A percentile compares a stretch with the other conserved stretches of the same genome.
Evolutionary conservation across 805 yeast species (phyloP).

Genomic region (Saturnispora serradocipensis): DNA sequence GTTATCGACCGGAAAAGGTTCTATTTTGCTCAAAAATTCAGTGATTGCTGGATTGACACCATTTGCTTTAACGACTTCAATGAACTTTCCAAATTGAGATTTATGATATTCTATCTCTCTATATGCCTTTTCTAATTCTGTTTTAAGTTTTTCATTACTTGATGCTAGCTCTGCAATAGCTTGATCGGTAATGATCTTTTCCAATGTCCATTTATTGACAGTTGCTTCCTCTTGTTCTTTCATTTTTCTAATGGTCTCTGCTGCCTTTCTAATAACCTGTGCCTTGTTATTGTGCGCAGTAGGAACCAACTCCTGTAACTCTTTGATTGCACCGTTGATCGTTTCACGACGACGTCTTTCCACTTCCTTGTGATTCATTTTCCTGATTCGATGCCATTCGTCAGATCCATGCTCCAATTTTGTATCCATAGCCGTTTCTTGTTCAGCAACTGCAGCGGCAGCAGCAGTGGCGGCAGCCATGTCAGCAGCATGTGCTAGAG

Average conservation of each 20-base stretch:
- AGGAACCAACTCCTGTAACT: slow-evolving; percentile 69
- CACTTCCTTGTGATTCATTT: slow-evolving; percentile 90
- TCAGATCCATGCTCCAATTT: slow-evolving; percentile 42
- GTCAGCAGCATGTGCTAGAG: slow-evolving; percentile 5
- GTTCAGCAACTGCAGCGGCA: not conserved
- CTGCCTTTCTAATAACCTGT: slow-evolving; percentile 78
- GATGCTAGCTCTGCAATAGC: slow-evolving; percentile 77
- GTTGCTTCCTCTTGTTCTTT: slow-evolving; percentile 84
- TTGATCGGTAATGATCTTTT: slow-evolving; percentile 85
- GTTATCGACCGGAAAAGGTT: not conserved
- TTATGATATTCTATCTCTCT: slow-evolving; percentile 85
- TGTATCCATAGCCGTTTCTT: not conserved
- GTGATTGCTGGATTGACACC: slow-evolving; percentile 10
- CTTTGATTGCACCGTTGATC: slow-evolving; percentile 80
- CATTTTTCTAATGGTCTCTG: slow-evolving; percentile 80
- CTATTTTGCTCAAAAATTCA: slow-evolving; percentile 8
- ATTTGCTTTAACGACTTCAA: slow-evolving; percentile 8
- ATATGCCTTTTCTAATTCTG: slow-evolving; percentile 84
- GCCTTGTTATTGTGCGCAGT: slow-evolving; percentile 84
- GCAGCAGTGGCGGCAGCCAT: slow-evolving; percentile 10
- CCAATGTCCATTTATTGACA: slow-evolving; percentile 92
- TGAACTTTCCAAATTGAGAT: slow-evolving; percentile 26
- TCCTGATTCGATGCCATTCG: slow-evolving; percentile 76
- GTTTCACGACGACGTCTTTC: slow-evolving; percentile 87
- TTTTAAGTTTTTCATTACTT: slow-evolving; percentile 79